These are phyloP conservation scores for Kentomonas sorsogonicus DNA, from an alignment of 208 protist species.

Conservation along the genomic window DNA sequence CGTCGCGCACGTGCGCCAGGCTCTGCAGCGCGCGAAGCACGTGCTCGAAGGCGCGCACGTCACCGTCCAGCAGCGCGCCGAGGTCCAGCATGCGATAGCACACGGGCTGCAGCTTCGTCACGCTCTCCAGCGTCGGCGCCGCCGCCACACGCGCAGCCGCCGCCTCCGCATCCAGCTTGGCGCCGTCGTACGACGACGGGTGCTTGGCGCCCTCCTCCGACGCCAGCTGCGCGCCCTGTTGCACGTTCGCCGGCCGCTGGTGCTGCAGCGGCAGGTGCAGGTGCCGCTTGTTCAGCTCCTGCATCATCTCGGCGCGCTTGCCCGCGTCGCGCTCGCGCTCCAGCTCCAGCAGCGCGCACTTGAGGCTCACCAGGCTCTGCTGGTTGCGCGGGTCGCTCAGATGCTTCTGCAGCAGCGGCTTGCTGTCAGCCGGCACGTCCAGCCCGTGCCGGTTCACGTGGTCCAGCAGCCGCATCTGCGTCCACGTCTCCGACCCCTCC, in stretches of 20 bases:
- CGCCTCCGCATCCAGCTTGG: not conserved
- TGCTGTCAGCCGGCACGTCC: not conserved
- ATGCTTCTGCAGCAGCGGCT: not conserved
- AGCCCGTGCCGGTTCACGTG: not conserved
- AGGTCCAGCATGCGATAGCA: not conserved
- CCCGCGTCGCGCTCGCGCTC: no score
- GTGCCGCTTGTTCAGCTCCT: no score
- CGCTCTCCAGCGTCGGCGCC: no score
- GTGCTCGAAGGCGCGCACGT: not conserved
- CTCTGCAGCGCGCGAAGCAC: not conserved
- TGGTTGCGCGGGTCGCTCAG: slow-evolving; percentile 1
- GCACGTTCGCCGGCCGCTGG: not conserved
- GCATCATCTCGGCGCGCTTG: no score
- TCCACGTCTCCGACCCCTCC: not conserved
- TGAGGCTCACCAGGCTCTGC: no score
- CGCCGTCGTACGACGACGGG: not conserved
- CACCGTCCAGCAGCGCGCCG: not conserved
- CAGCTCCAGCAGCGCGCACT: no score
- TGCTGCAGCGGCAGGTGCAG: not conserved
- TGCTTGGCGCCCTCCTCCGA: not conserved
- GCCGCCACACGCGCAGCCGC: no score
- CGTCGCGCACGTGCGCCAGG: not conserved
- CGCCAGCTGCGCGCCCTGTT: not conserved
- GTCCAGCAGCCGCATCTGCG: not conserved
- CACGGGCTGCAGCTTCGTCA: no score